phyloP scores from a whole-genome alignment of 2,329 filamentous ascomycete genomes.

The Cercospora nicotianae region DNA sequence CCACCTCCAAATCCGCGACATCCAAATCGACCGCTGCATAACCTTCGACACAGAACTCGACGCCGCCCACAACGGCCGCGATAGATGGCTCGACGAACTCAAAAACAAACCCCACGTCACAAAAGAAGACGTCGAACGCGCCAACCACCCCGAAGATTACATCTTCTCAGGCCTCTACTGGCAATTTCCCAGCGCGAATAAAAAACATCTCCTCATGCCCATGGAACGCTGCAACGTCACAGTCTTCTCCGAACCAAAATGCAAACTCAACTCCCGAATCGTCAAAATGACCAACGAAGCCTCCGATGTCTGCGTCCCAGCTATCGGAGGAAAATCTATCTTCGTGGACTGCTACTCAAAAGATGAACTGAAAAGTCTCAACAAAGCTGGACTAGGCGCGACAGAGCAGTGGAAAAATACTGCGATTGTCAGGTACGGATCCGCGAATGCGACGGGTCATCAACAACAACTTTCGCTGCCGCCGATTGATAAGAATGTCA shows the following conservation, averaged over 20 bases:
- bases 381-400: not conserved
- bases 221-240: constrained; percentile 8
- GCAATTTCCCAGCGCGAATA: not conserved
- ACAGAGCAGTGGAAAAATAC: constrained; percentile 1
- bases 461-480: not conserved
- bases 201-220: constrained; percentile 1
- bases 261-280: constrained; percentile 1
- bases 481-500: not conserved
- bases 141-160: constrained; percentile 16
- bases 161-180: constrained; percentile 11
- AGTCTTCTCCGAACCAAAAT: constrained; percentile 5
- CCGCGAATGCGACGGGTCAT: not conserved
- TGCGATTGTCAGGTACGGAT: constrained; percentile 2
- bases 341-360: not conserved
- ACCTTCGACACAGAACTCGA: not conserved
- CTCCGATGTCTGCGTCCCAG: not conserved
- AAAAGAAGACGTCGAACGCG: constrained; percentile 8
- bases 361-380: not conserved
- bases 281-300: constrained; percentile 8
- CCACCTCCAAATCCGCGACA: not conserved
- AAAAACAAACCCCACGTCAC: constrained; percentile 3
- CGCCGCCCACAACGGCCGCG: not conserved
- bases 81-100: not conserved
- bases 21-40: not conserved
- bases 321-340: not conserved